Percentiles rank a stretch among this genome's conserved stretches.
Conservation (phyloP, 1,284 basidiomycete species). For the Apiotrichum siamense region DNA sequence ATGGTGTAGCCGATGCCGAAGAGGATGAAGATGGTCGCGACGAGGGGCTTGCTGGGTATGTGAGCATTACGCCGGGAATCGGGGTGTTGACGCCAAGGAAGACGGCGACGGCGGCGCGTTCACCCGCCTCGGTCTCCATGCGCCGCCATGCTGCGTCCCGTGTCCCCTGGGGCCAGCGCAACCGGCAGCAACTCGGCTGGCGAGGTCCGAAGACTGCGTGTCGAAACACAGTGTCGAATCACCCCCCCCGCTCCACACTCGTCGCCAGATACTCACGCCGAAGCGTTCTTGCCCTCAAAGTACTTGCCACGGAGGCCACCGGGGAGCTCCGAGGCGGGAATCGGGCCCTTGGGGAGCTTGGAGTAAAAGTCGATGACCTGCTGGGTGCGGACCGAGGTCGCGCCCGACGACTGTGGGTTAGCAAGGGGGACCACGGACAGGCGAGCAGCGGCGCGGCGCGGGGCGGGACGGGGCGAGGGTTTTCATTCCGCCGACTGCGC, state of each 20-base stretch:
- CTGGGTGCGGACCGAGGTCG: slow-evolving; percentile 65
- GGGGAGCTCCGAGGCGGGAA: slow-evolving; percentile 57
- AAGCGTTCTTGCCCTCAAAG: slow-evolving; percentile 81
- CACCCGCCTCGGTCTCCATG: not conserved
- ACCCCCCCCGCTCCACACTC: not conserved
- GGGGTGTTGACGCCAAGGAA: slow-evolving; percentile 29
- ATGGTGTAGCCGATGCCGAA: slow-evolving; percentile 81
- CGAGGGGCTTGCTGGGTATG: slow-evolving; percentile 52
- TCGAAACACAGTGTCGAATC: not conserved
- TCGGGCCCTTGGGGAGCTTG: slow-evolving; percentile 67
- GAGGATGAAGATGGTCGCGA: slow-evolving; percentile 65
- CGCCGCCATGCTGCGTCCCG: not conserved
- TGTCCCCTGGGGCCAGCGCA: not conserved
- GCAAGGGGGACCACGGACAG: not conserved
- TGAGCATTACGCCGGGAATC: not conserved
- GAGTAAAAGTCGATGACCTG: slow-evolving; percentile 91
- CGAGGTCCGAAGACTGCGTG: not conserved
- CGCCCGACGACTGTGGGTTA: slow-evolving; percentile 60
- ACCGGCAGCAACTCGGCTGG: not conserved
- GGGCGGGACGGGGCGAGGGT: not conserved
- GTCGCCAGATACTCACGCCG: slow-evolving; percentile 49
- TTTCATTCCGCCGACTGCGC: too few relatives aligned
- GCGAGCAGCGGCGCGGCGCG: not conserved
- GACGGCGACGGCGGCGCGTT: not conserved
- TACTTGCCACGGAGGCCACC: slow-evolving; percentile 68